Evolutionary conservation across 192 early-diverging fungal species (phyloP).

Genomic region (Gonapodya prolifera): DNA sequence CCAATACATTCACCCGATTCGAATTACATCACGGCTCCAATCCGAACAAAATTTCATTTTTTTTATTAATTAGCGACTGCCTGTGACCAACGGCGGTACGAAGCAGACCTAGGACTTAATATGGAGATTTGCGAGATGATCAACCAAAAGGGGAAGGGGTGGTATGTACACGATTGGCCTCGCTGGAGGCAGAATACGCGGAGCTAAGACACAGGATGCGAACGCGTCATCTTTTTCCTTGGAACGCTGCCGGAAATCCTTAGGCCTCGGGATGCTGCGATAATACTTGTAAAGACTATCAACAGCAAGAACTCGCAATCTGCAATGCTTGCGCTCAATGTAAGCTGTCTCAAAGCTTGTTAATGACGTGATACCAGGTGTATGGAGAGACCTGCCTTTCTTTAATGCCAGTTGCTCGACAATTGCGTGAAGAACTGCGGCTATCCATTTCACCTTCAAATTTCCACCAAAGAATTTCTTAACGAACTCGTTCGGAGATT

Average conservation of each 20-base stretch:
- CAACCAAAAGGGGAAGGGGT: slow-evolving; percentile 72
- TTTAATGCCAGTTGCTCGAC: slow-evolving; percentile 74
- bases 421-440: slow-evolving; percentile 99
- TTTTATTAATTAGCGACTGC: not conserved
- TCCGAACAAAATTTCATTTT: not conserved
- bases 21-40: not conserved
- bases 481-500: slow-evolving; percentile 93
- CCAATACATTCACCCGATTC: not conserved
- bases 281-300: slow-evolving; percentile 25
- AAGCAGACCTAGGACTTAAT: slow-evolving; percentile 76
- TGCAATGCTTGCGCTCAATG: slow-evolving; percentile 20
- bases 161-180: slow-evolving; percentile 19
- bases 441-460: slow-evolving; percentile 91
- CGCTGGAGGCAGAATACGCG: not conserved
- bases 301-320: slow-evolving; percentile 26
- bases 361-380: no score
- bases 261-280: slow-evolving; percentile 29
- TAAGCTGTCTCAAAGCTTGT: no score
- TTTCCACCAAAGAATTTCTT: slow-evolving; percentile 93
- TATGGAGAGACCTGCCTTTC: no score
- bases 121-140: slow-evolving; percentile 93
- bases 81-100: slow-evolving; percentile 37
- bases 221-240: no score
- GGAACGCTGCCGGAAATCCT: not conserved
- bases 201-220: no score